Evolutionary conservation across 1,139 yeast genomes (phyloP).

Genomic region (Saccharomyces pastorianus): DNA sequence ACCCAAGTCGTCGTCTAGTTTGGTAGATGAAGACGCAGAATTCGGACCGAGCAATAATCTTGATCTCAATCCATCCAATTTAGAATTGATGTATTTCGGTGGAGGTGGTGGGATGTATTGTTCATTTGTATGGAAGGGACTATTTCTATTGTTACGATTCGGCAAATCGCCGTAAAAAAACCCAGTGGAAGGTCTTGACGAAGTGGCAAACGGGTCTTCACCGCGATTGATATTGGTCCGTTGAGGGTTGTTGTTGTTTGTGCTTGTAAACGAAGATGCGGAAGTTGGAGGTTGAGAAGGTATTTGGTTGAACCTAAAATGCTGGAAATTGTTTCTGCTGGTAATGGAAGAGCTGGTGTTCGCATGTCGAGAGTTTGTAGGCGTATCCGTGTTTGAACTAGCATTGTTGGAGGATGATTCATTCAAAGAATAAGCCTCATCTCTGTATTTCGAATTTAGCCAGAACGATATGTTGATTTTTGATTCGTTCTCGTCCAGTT

Average conservation of each 20-base stretch:
- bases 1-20: slow-evolving; percentile 21
- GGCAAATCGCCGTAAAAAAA: not conserved
- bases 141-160: slow-evolving; percentile 1
- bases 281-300: slow-evolving; percentile 13
- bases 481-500: slow-evolving; percentile 9
- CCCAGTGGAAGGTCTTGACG: not conserved
- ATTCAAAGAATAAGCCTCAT: slow-evolving; percentile 19
- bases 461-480: slow-evolving; percentile 24
- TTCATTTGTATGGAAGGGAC: slow-evolving; percentile 6
- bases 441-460: slow-evolving; percentile 17
- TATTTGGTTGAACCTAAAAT: slow-evolving; percentile 4
- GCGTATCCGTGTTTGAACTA: not conserved
- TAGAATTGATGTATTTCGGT: slow-evolving; percentile 29
- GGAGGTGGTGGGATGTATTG: slow-evolving; percentile 19
- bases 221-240: not conserved
- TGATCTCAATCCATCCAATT: slow-evolving; percentile 26
- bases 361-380: not conserved
- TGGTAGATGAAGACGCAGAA: slow-evolving; percentile 7
- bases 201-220: slow-evolving; percentile 4
- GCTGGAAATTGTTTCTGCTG: slow-evolving; percentile 5
- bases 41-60: slow-evolving; percentile 23
- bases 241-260: not conserved
- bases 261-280: slow-evolving; percentile 9
- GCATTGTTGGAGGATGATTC: slow-evolving; percentile 3
- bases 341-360: not conserved